Evolutionary conservation across 768 basidiomycete genomes (phyloP), one percentile per base, ranked within the genome.

Genomic region (Cubamyces lactineus): DNA sequence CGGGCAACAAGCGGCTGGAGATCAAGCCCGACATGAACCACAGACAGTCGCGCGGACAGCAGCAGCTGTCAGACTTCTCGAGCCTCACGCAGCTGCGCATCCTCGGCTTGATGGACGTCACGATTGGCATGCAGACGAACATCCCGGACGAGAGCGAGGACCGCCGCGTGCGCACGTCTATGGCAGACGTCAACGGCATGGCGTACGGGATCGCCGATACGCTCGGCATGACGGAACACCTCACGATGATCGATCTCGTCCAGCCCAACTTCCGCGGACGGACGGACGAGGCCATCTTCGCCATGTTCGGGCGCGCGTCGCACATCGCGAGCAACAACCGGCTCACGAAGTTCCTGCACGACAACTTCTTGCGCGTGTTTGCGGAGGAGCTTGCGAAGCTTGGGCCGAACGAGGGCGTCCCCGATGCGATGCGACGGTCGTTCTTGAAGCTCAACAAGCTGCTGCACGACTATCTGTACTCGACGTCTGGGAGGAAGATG

Each of bases 41-140:
- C 57, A 23, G 66, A 60, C 57, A 61, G 68, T 42, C 65, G 61
- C 43, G 61, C 43, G 40, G 40, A 11, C 58, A 56, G 43, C 56
- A 58, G 52, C 56, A 63, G 40, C 82, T 95, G 7, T 87, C 93
- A 19, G 93, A 93, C 61, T 99, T 98, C 76, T 87, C 88, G 15
- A 84, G 84, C n/a, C 82, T 98, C n/a, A 82, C 82, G 0, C 85
- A 94, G 60, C 81, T 99, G 42, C 89, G 88, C 26, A 87, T 96
- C 12, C 84, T 99, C 12, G 97, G 97, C n/a, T 83, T 99, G 40
- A 99, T 98, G 92, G 97, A 98, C 72, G 93, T 99, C 64, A 86
- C 87, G 17, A 87, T 85, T 13, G 84, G 85, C 8, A 82, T 81
- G 52, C 73, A 81, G 23, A 78, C 80, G 61, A 76, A 77, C 40